Conservation (phyloP, 257 asterid species). For the Solanum microdontum region DNA sequence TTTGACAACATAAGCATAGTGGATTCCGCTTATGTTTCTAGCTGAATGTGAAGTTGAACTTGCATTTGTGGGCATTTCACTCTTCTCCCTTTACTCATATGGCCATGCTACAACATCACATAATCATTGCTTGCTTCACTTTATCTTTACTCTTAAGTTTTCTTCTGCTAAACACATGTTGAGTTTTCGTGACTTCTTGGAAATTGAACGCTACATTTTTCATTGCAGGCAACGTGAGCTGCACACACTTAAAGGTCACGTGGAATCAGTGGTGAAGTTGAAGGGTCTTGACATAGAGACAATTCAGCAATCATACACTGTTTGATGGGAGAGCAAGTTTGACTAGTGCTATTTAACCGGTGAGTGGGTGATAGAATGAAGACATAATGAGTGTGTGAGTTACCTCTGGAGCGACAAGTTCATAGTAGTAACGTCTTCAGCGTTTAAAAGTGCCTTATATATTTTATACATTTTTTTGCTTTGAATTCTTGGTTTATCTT, state of each 20-base stretch:
- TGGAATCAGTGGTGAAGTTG: constrained; percentile 86
- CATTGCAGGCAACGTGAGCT: constrained; percentile 68
- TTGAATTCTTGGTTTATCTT: not conserved
- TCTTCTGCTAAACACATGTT: not conserved
- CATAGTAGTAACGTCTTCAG: not conserved
- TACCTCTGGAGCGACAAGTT: not conserved
- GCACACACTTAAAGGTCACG: constrained; percentile 87
- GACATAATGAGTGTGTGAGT: not conserved
- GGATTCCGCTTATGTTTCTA: not conserved
- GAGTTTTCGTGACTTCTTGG: not conserved
- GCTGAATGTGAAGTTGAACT: not conserved
- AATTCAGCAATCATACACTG: constrained; percentile 90
- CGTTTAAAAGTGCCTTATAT: not conserved
- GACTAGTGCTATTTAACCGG: constrained; percentile 8
- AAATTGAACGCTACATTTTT: not conserved
- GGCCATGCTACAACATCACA: not conserved
- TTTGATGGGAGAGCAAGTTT: constrained; percentile 31
- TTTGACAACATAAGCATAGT: not conserved
- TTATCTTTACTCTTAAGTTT: not conserved
- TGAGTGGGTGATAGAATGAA: constrained; percentile 1
- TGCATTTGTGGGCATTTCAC: not conserved
- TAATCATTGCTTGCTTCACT: not conserved
- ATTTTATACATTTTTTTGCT: not conserved
- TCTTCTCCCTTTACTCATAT: not conserved
- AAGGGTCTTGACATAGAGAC: constrained; percentile 97